Evolutionary conservation across 2,329 filamentous ascomycete species (phyloP).

Genomic region (Calonectria naviculata): DNA sequence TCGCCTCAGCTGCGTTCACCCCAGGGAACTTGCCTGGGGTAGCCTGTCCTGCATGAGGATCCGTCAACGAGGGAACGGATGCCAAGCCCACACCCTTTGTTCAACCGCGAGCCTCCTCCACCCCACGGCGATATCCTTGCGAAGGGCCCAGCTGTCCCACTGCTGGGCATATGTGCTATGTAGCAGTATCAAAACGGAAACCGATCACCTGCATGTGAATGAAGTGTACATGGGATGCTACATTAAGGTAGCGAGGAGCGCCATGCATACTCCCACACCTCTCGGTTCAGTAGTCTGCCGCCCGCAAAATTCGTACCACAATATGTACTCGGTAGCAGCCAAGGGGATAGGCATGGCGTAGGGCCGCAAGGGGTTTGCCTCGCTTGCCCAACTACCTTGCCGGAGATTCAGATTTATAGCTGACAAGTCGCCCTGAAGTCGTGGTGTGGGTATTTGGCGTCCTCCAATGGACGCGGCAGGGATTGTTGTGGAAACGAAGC

Average conservation of each 20-base stretch:
- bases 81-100: neutral
- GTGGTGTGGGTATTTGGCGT: conserved; percentile 8
- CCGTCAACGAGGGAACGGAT: neutral
- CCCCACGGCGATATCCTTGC: neutral
- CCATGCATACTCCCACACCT: neutral
- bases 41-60: conserved; percentile 12
- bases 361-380: neutral
- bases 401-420: conserved; percentile 7
- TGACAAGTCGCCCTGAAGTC: neutral
- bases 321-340: neutral
- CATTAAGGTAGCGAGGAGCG: neutral
- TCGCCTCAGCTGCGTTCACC: conserved; percentile 3
- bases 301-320: neutral
- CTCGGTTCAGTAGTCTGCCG: neutral
- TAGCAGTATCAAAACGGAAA: conserved; percentile 4
- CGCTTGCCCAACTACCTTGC: neutral
- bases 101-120: neutral
- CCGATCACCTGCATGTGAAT: neutral
- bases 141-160: neutral
- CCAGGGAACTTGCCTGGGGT: neutral
- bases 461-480: neutral
- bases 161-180: neutral
- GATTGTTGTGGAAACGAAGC: neutral
- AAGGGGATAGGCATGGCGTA: neutral
- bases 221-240: neutral